A percentile compares a stretch with the other conserved stretches of the same genome.
Conservation (phyloP, 257 asterid genomes). For the Jacaranda copaia region DNA sequence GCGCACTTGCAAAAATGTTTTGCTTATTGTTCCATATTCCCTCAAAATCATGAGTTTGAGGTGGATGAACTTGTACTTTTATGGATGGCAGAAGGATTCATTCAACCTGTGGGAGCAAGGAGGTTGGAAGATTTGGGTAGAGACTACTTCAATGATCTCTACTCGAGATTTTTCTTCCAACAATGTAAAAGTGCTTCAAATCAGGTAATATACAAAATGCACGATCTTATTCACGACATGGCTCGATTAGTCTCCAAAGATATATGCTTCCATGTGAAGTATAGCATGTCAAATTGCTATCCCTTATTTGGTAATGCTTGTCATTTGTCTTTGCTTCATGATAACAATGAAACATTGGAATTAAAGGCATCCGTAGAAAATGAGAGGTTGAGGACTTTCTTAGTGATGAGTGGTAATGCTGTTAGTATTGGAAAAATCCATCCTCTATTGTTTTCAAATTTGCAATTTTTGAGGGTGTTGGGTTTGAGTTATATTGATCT, state of each 20-base stretch:
- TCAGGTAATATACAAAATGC: constrained; percentile 26
- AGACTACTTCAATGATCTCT: constrained; percentile 27
- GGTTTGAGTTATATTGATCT: constrained; percentile 26
- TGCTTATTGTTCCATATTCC: constrained; percentile 37
- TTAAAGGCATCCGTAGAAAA: constrained; percentile 2
- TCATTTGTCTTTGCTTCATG: constrained; percentile 36
- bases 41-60: constrained; percentile 28
- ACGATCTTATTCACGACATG: constrained; percentile 31
- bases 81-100: constrained; percentile 39
- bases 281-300: constrained; percentile 12
- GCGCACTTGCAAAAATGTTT: constrained; percentile 26
- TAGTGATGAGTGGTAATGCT: constrained; percentile 10
- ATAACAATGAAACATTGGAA: neutral
- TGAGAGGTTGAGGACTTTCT: constrained; percentile 39
- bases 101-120: neutral
- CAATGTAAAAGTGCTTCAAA: neutral
- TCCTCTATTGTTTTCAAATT: neutral
- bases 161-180: constrained; percentile 31
- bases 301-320: constrained; percentile 34
- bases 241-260: constrained; percentile 33
- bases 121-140: constrained; percentile 26
- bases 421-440: neutral
- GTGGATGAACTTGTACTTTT: constrained; percentile 20
- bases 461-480: constrained; percentile 32
- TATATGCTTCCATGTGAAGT: constrained; percentile 20